phyloP scores from a whole-genome alignment of 768 basidiomycete genomes.

The Termitomyces sp. region DNA sequence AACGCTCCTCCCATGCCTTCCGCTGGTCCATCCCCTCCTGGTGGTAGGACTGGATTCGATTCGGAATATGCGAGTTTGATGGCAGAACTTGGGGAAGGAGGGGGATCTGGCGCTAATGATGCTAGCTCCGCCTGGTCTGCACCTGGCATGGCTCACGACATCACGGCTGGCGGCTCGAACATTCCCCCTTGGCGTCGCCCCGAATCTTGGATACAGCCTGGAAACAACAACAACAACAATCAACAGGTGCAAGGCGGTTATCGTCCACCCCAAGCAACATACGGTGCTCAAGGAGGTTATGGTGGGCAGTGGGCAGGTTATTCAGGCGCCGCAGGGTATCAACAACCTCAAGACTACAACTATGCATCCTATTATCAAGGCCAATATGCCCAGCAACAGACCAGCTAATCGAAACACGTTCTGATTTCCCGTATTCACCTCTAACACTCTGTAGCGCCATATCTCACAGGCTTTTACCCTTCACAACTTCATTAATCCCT shows the following conservation, averaged over 20 bases:
- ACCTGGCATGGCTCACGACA: conserved; percentile 57
- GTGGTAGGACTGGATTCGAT: conserved; percentile 82
- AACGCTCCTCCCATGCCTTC: conserved; percentile 56
- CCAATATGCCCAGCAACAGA: conserved; percentile 80
- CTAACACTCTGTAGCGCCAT: conserved; percentile 44
- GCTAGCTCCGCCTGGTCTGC: conserved; percentile 53
- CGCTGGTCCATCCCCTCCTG: conserved; percentile 47
- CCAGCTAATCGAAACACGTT: conserved; percentile 33
- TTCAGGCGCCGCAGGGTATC: conserved; percentile 42
- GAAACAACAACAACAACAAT: conserved; percentile 38
- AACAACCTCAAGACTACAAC: conserved; percentile 72
- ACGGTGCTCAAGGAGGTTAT: conserved; percentile 46
- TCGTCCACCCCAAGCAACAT: conserved; percentile 66
- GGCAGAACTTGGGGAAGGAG: conserved; percentile 94
- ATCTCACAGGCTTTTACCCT: conserved; percentile 29
- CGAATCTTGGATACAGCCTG: conserved; percentile 75
- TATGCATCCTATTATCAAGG: conserved; percentile 88
- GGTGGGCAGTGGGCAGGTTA: conserved; percentile 51
- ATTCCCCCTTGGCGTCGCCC: conserved; percentile 91
- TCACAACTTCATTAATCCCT: conserved; percentile 16
- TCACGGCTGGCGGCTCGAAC: conserved; percentile 73
- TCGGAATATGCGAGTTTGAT: conserved; percentile 97
- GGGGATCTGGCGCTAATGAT: conserved; percentile 50
- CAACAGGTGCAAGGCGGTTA: conserved; percentile 53
- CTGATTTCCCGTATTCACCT: conserved; percentile 31